Base-by-base conservation (phyloP, 2,329 filamentous ascomycete genomes). In the Fusarium lyarnte region DNA sequence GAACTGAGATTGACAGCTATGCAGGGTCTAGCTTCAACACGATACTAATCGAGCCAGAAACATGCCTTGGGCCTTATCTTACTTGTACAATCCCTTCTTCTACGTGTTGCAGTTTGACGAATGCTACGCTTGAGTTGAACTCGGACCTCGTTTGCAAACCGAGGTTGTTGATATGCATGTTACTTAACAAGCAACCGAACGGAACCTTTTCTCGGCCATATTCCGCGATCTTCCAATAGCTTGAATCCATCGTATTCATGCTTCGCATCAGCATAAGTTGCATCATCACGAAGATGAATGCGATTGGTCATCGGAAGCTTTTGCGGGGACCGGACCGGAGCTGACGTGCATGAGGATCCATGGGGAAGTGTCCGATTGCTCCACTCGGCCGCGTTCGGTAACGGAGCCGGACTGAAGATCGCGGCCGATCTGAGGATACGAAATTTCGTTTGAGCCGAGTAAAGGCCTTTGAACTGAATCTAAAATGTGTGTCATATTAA, bases 61-160 rank as follows among this genome's bases (percentile, higher is more conserved):
- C 16, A 2, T 4, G 8, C 2, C 19, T 21, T 16, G 23, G 33
- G 33, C 13, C 17, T 27, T 27, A 9, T 17, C 23, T 16, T 53
- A n/a, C 9, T 38, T 53, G 19, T 53, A 21, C 29, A 10, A 14
- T 8, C 16, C 29, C 6, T 14, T 25, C 12, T 25, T 14, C 29
- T 33, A 33, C 2, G 11, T 10, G 5, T 8, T 35, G 1, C 29
- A 10, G 3, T 51, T 9, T 33, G 17, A 8, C n/a, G 17, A 35
- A 35, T 10, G 12, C 16, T 14, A 33, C 16, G 8, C 3, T 51
- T 9, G 8, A 14, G 12, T 21, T 41, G 21, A 23, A 41, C 23
- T 53, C 49, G 49, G 49, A 53, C 23, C 49, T 39, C 33, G 23
- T 17, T 53, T 16, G 49, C 10, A 53, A 27, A 39, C 49, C 49